Evolutionary conservation across 2,329 filamentous ascomycete genomes (phyloP).

Genomic region (Xylariomycetidae sp.): DNA sequence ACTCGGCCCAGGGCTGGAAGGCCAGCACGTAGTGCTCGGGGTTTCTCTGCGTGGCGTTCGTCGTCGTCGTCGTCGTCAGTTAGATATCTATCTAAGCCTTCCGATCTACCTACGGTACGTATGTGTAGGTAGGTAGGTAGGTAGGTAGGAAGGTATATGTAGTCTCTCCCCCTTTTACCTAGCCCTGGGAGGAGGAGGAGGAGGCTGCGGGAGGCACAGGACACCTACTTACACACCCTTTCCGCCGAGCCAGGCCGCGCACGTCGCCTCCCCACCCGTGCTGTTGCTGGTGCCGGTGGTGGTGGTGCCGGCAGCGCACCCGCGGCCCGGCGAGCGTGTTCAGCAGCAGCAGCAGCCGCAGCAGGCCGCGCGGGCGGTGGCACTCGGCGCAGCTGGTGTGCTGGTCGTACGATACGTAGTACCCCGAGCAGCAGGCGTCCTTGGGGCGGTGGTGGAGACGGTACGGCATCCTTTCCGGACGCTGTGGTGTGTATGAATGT

Average conservation of each 20-base stretch:
- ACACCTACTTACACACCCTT: conserved; percentile 12
- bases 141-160: too few relatives aligned
- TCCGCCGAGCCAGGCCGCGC: conserved; percentile 7
- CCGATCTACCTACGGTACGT: background rate
- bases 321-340: background rate
- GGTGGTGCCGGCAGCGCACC: conserved; percentile 2
- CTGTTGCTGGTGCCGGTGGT: background rate
- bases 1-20: conserved; percentile 11
- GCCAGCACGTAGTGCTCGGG: conserved; percentile 15
- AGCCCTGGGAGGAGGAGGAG: too few relatives aligned
- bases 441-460: conserved; percentile 1
- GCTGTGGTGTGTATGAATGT: too few relatives aligned
- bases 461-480: conserved; percentile 3
- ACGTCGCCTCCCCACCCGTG: conserved; percentile 8
- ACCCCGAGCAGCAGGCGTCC: conserved; percentile 1
- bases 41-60: conserved; percentile 6
- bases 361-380: conserved; percentile 3
- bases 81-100: background rate
- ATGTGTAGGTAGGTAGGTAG: too few relatives aligned
- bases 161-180: too few relatives aligned
- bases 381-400: conserved; percentile 3
- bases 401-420: conserved; percentile 7
- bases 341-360: conserved; percentile 3
- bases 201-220: background rate
- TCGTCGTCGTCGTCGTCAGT: conserved; percentile 1